These are phyloP conservation scores for Aspergillus sclerotiicarbonarius DNA, from an alignment of 495 filamentous ascomycete species.

Conservation along the genomic window DNA sequence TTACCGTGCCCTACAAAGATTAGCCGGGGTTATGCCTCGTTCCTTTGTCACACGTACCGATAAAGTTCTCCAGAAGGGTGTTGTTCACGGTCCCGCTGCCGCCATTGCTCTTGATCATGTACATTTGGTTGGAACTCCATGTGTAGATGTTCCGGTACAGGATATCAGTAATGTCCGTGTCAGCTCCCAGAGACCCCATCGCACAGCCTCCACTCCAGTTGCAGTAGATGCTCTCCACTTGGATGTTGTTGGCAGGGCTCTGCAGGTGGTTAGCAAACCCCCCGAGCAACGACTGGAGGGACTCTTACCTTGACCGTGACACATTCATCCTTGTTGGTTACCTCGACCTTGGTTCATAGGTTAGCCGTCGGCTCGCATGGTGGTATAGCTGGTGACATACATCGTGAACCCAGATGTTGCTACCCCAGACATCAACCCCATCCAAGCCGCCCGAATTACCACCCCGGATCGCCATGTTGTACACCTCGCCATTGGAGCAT, in stretches of 20 bases:
- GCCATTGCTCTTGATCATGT: constrained; percentile 62
- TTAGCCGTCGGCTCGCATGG: neutral
- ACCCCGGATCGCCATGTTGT: constrained; percentile 54
- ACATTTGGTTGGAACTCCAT: constrained; percentile 57
- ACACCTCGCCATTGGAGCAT: constrained; percentile 47
- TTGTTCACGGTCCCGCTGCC: constrained; percentile 42
- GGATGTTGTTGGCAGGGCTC: constrained; percentile 47
- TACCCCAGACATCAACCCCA: constrained; percentile 51
- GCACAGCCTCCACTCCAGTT: constrained; percentile 58
- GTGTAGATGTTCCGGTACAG: constrained; percentile 52
- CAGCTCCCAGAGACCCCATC: constrained; percentile 46
- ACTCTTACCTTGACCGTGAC: constrained; percentile 47
- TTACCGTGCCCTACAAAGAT: constrained; percentile 42
- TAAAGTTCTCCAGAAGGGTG: constrained; percentile 44
- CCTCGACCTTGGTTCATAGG: constrained; percentile 39
- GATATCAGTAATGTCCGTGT: constrained; percentile 43
- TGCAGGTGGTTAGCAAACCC: constrained; percentile 8
- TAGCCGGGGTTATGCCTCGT: neutral
- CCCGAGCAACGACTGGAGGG: neutral
- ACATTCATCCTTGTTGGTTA: constrained; percentile 57
- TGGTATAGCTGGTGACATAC: constrained; percentile 19
- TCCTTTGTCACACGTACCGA: constrained; percentile 30
- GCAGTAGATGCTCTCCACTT: constrained; percentile 57
- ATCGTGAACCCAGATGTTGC: constrained; percentile 54
- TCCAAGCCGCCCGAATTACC: constrained; percentile 49